Percentiles rank a stretch among this genome's conserved stretches.
phyloP scores from a whole-genome alignment of 495 filamentous ascomycete genomes.

The Amphirosellinia nigrospora region DNA sequence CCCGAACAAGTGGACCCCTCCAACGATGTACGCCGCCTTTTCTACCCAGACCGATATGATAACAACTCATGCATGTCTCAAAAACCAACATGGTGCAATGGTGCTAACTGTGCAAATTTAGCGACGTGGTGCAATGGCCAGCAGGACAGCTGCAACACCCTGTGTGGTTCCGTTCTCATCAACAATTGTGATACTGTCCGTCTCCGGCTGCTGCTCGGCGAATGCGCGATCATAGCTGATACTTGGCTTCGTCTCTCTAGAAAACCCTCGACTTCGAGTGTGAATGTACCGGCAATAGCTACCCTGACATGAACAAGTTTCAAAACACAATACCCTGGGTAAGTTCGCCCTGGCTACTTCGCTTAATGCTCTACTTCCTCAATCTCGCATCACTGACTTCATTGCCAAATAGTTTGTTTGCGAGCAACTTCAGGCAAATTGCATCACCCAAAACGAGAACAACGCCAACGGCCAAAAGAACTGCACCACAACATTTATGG shows the following conservation, averaged over 20 bases:
- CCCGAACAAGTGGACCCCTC: constrained; percentile 31
- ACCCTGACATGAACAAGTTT: constrained; percentile 45
- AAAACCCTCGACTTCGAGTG: constrained; percentile 42
- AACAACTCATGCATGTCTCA: constrained; percentile 7
- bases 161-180: constrained; percentile 36
- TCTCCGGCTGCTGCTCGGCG: constrained; percentile 6
- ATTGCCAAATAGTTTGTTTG: constrained; percentile 41
- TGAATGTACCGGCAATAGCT: constrained; percentile 40
- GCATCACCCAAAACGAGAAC: constrained; percentile 38
- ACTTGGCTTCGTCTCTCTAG: constrained; percentile 20
- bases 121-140: constrained; percentile 46
- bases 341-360: constrained; percentile 17
- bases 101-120: constrained; percentile 29
- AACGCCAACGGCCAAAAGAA: constrained; percentile 44
- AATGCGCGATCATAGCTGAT: background rate
- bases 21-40: constrained; percentile 29
- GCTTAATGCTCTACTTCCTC: background rate
- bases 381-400: constrained; percentile 15
- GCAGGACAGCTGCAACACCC: constrained; percentile 40
- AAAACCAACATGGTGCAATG: background rate
- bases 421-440: constrained; percentile 40
- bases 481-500: constrained; percentile 38
- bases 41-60: background rate
- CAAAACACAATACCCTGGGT: constrained; percentile 44
- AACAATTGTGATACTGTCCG: constrained; percentile 45